These are phyloP conservation scores for Neltuma alba DNA, from an alignment of 306 rosid genomes.

Conservation along the genomic window DNA sequence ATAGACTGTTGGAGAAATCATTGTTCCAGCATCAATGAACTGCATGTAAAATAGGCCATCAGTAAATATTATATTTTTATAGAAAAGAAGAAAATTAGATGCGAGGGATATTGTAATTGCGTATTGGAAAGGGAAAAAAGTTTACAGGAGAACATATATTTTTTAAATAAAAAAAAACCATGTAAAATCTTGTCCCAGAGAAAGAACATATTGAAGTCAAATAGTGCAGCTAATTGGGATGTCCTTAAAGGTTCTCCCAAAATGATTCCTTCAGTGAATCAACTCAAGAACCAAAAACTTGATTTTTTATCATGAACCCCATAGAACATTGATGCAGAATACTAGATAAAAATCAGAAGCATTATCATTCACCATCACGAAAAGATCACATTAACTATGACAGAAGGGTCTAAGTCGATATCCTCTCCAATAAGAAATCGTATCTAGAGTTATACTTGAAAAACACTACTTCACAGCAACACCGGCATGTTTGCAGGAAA, in stretches of 20 bases:
- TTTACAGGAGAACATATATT: background rate
- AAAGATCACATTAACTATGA: constrained; percentile 7
- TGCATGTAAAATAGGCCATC: constrained; percentile 35
- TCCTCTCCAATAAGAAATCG: constrained; percentile 4
- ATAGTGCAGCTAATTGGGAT: constrained; percentile 19
- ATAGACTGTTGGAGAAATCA: constrained; percentile 75
- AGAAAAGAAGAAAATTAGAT: background rate
- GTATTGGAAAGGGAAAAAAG: background rate
- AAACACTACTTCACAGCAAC: background rate
- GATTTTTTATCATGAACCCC: constrained; percentile 1
- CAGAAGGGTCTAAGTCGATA: background rate
- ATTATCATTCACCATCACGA: background rate
- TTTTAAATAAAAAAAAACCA: background rate
- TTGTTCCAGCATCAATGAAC: constrained; percentile 76
- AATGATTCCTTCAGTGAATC: background rate
- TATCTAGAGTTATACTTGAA: constrained; percentile 2
- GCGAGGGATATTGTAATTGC: background rate
- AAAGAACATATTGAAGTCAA: constrained; percentile 1
- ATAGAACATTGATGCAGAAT: constrained; percentile 11
- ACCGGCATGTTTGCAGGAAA: background rate
- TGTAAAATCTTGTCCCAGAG: background rate
- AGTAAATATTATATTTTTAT: background rate
- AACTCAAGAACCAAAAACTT: background rate
- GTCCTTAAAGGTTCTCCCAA: background rate
- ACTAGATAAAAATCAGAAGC: constrained; percentile 19